These are phyloP conservation scores for Epichloe elymi DNA, from an alignment of 2,329 filamentous ascomycete genomes.

Conservation along the genomic window DNA sequence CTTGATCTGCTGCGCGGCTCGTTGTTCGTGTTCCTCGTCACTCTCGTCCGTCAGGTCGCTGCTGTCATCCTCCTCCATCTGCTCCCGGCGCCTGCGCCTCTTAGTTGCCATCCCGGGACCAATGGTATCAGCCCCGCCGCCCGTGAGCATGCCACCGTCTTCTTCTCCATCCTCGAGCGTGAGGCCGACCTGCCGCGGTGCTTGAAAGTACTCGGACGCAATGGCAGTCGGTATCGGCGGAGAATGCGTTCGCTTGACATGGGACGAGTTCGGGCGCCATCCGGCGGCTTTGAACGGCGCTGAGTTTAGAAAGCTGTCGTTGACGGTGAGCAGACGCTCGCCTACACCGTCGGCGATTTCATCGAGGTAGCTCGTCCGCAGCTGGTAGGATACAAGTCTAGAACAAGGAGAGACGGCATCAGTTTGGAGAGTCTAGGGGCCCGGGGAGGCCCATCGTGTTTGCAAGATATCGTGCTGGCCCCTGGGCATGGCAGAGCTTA, in stretches of 20 bases:
- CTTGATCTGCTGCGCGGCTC: slow-evolving; percentile 79
- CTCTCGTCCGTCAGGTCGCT: slow-evolving; percentile 77
- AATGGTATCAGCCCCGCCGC: slow-evolving; percentile 53
- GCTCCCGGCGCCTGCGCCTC: slow-evolving; percentile 53
- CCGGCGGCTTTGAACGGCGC: slow-evolving; percentile 72
- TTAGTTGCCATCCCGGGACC: slow-evolving; percentile 55
- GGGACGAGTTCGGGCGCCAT: slow-evolving; percentile 60
- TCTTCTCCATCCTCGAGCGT: slow-evolving; percentile 60
- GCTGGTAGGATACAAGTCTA: slow-evolving; percentile 70
- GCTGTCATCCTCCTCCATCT: slow-evolving; percentile 75
- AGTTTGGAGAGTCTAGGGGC: neutral
- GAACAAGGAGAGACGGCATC: neutral
- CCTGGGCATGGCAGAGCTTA: slow-evolving; percentile 9
- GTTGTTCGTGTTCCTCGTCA: slow-evolving; percentile 62
- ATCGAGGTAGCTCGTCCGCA: slow-evolving; percentile 67
- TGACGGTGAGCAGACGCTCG: slow-evolving; percentile 70
- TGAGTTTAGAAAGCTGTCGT: slow-evolving; percentile 66
- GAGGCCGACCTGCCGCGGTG: slow-evolving; percentile 48
- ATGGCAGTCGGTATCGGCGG: slow-evolving; percentile 75
- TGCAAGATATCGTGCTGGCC: neutral
- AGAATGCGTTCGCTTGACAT: slow-evolving; percentile 73
- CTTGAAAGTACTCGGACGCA: slow-evolving; percentile 72
- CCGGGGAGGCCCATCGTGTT: neutral
- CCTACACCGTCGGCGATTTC: slow-evolving; percentile 74
- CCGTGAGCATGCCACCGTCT: slow-evolving; percentile 59